phyloP scores from a whole-genome alignment of 176 grass and related monocot species.

The Oryza brachyantha region DNA sequence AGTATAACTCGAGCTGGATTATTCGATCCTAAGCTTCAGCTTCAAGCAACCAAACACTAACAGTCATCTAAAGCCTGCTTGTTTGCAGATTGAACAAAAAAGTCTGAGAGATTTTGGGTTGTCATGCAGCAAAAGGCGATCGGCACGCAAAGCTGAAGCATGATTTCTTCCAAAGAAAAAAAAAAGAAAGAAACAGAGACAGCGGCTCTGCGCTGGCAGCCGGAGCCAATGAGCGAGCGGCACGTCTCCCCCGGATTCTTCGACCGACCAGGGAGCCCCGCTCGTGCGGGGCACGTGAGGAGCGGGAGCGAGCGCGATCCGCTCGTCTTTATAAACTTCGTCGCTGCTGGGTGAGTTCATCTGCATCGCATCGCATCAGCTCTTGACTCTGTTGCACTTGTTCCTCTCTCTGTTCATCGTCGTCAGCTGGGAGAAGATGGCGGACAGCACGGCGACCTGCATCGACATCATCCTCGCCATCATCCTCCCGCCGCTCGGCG shows the following conservation, averaged over 20 bases:
- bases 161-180: not conserved
- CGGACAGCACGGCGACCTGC: conserved; percentile 67
- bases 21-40: conserved; percentile 1
- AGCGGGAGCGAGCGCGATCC: not conserved
- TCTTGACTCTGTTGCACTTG: not conserved
- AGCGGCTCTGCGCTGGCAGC: conserved; percentile 9
- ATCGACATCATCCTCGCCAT: conserved; percentile 94
- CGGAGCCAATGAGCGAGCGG: conserved; percentile 13
- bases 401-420: not conserved
- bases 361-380: not conserved
- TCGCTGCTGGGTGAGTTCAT: not conserved
- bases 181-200: not conserved
- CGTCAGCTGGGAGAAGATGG: conserved; percentile 25
- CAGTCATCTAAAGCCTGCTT: not conserved
- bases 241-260: conserved; percentile 22
- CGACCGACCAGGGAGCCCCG: not conserved
- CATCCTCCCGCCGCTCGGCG: conserved; percentile 91
- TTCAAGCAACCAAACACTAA: conserved; percentile 13
- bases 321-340: conserved; percentile 22
- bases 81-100: no score
- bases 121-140: not conserved
- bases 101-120: not conserved
- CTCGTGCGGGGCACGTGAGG: conserved; percentile 26
- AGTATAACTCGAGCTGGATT: not conserved
- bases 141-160: not conserved